phyloP scores from a whole-genome alignment of 306 rosid genomes.

The Cucumis hystrix region DNA sequence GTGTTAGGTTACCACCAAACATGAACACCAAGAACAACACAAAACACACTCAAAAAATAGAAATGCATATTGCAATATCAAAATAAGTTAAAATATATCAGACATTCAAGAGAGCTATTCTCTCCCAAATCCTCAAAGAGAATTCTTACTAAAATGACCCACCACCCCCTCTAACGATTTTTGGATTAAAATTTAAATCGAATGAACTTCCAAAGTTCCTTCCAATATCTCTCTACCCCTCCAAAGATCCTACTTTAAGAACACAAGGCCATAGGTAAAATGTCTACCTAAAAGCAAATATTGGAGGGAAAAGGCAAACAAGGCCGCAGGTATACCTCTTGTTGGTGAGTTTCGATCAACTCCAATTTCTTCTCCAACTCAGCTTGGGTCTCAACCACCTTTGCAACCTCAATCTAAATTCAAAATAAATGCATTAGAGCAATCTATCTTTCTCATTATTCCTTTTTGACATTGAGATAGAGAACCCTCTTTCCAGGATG shows the following conservation, averaged over 20 bases:
- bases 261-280: not conserved
- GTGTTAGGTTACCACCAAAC: too few relatives aligned
- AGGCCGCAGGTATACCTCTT: constrained; percentile 43
- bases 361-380: constrained; percentile 84
- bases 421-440: constrained; percentile 11
- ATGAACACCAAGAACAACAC: too few relatives aligned
- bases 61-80: too few relatives aligned
- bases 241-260: not conserved
- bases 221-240: too few relatives aligned
- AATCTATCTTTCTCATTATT: not conserved
- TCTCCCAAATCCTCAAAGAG: too few relatives aligned
- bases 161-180: too few relatives aligned
- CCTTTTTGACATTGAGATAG: not conserved
- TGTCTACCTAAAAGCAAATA: not conserved
- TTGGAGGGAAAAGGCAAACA: not conserved
- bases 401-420: constrained; percentile 82
- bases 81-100: too few relatives aligned
- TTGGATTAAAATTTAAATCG: too few relatives aligned
- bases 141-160: too few relatives aligned
- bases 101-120: too few relatives aligned
- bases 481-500: not conserved
- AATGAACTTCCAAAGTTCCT: too few relatives aligned
- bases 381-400: constrained; percentile 81
- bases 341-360: constrained; percentile 90
- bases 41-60: too few relatives aligned